Conservation (phyloP, 257 asterid species). For the Lithospermum erythrorhizon region DNA sequence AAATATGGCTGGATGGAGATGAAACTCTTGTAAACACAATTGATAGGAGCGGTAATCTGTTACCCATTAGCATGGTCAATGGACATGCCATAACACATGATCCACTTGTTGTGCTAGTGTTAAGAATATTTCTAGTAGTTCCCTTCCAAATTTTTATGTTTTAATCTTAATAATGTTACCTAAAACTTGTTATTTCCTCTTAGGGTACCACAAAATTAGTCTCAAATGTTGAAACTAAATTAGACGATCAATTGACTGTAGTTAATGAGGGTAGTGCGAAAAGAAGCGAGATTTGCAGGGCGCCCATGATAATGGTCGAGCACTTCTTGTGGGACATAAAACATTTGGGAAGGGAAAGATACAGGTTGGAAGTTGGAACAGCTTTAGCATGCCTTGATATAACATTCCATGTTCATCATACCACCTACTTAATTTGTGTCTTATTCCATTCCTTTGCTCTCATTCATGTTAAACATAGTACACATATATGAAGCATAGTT, state of each 20-base stretch:
- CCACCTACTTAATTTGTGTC: too few species aligned
- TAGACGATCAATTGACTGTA: slow-evolving; percentile 18
- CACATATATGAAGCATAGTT: not conserved
- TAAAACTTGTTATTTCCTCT: not conserved
- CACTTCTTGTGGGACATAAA: slow-evolving; percentile 68
- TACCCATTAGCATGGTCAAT: slow-evolving; percentile 60
- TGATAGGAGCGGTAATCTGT: slow-evolving; percentile 68
- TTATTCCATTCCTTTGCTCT: too few species aligned
- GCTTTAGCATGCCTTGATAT: not conserved
- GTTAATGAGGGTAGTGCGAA: slow-evolving; percentile 97
- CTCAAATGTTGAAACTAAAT: not conserved
- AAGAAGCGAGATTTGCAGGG: slow-evolving; percentile 95
- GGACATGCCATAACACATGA: slow-evolving; percentile 82
- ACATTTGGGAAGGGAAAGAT: slow-evolving; percentile 94
- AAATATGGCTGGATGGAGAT: slow-evolving; percentile 84
- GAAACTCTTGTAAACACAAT: slow-evolving; percentile 86
- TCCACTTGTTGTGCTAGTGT: slow-evolving; percentile 89
- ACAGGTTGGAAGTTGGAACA: slow-evolving; percentile 45
- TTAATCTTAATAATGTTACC: not conserved
- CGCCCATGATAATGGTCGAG: slow-evolving; percentile 91
- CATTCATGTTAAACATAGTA: not conserved
- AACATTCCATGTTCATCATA: too few species aligned
- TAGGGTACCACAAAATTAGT: not conserved
- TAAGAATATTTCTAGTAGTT: not conserved
- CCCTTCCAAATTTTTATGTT: too few species aligned